Conservation (phyloP, 441 rosid genomes). For the Euphorbia corollata region DNA sequence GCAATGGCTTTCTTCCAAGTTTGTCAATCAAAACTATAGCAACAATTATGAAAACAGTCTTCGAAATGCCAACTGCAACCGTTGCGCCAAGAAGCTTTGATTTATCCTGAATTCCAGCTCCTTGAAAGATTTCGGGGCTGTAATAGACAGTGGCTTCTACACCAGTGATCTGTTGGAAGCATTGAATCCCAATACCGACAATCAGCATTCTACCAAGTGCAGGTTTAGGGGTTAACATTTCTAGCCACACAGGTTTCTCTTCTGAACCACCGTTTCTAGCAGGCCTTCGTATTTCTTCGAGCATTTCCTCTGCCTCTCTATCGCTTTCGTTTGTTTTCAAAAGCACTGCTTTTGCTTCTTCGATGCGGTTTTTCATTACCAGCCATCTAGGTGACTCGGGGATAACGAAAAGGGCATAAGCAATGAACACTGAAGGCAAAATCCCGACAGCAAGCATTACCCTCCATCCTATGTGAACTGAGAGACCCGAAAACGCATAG, state of each 20-base stretch:
- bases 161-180: slow-evolving; percentile 84
- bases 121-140: slow-evolving; percentile 66
- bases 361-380: slow-evolving; percentile 62
- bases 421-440: slow-evolving; percentile 65
- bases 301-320: slow-evolving; percentile 64
- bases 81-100: slow-evolving; percentile 72
- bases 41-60: slow-evolving; percentile 58
- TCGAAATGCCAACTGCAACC: slow-evolving; percentile 70
- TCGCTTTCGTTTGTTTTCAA: slow-evolving; percentile 59
- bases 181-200: slow-evolving; percentile 77
- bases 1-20: slow-evolving; percentile 76
- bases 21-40: slow-evolving; percentile 68
- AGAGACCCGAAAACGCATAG: slow-evolving; percentile 62
- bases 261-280: slow-evolving; percentile 34
- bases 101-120: slow-evolving; percentile 56
- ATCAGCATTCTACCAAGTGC: slow-evolving; percentile 56
- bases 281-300: slow-evolving; percentile 58
- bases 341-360: slow-evolving; percentile 64
- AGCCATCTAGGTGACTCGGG: slow-evolving; percentile 93
- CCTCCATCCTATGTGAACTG: slow-evolving; percentile 70
- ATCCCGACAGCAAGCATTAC: slow-evolving; percentile 85
- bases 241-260: slow-evolving; percentile 70
- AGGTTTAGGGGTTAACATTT: slow-evolving; percentile 64
- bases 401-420: slow-evolving; percentile 60
- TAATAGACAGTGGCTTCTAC: slow-evolving; percentile 81